Base-by-base conservation (phyloP, 2,329 filamentous ascomycete genomes). In the Aspergillus nomiae region DNA sequence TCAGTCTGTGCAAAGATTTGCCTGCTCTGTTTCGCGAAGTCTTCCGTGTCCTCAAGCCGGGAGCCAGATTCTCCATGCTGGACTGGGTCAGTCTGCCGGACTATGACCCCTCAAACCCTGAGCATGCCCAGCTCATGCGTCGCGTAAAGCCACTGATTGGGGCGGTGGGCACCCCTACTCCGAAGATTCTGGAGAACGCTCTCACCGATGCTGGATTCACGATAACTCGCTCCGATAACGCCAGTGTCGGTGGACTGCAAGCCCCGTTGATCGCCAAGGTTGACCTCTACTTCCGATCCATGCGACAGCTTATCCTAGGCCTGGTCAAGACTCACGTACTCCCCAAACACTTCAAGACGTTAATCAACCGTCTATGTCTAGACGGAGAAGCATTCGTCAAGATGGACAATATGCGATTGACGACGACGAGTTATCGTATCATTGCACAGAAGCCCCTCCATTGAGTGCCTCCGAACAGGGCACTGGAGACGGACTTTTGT, bases 91-190 rank as follows among this genome's bases (percentile, higher is more conserved):
- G 82, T 65, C 70, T 85, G 58, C 82, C 83, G 4, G 77, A 77
- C 19, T 85, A 84, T 69, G 79, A 85, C 60, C 70, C 82, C 6
- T 69, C 69, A 26, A 80, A 85, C 66, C 74, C 79, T 2, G 77
- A 82, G 62, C 84, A 86, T 56, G 77, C 76, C 32, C 80, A 80
- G 67, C 79, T 86, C 45, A 86, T 86, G 84, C 76, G 81, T 28
- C 82, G 83, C 48, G 83, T 85, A 41, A 86, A 86, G 76, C 84
- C 84, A 16, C 71, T 86, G 50, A 85, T 86, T 64, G 84, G 84
- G 28, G 84, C 84, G 38, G 83, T 86, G 10, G 84, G 84, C 43
- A 86, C 84, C 2, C 84, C 83, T 41, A 85, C 83, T 3, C 83
- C 82, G 5, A 72, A 74, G 36, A 77, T 75, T 14, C 74, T 86